These are phyloP conservation scores for Hypomyces perniciosus DNA, from an alignment of 2,329 filamentous ascomycete genomes.

Conservation along the genomic window DNA sequence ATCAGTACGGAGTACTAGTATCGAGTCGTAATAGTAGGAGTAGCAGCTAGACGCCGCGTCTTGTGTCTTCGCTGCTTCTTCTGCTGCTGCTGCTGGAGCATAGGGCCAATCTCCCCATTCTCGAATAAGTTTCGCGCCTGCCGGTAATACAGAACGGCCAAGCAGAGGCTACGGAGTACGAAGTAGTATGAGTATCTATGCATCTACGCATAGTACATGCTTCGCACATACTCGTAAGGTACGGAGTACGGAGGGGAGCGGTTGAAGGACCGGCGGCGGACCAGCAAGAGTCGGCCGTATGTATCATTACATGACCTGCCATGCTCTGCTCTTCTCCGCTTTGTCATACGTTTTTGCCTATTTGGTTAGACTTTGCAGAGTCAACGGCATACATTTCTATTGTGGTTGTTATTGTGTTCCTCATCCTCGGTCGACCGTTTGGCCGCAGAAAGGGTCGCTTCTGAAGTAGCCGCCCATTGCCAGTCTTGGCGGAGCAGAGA, in stretches of 20 bases:
- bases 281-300: no score
- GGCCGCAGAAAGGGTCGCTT: constrained; percentile 11
- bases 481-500: constrained; percentile 3
- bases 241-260: no score
- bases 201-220: no score
- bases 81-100: constrained; percentile 14
- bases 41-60: constrained; percentile 42
- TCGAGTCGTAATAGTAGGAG: not conserved
- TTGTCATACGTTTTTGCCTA: no score
- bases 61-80: not conserved
- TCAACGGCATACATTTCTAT: no score
- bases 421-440: constrained; percentile 5
- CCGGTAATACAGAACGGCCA: constrained; percentile 1
- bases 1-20: not conserved
- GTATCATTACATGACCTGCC: no score
- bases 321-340: no score
- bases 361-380: no score
- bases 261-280: no score
- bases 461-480: constrained; percentile 9
- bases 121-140: constrained; percentile 31
- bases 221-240: no score
- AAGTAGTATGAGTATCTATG: not conserved
- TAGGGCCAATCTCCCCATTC: constrained; percentile 34
- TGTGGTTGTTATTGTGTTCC: no score
- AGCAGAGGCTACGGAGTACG: not conserved